Conservation (phyloP, 225 moss, liverwort and hornwort genomes). For the Sphagnum tenellum region DNA sequence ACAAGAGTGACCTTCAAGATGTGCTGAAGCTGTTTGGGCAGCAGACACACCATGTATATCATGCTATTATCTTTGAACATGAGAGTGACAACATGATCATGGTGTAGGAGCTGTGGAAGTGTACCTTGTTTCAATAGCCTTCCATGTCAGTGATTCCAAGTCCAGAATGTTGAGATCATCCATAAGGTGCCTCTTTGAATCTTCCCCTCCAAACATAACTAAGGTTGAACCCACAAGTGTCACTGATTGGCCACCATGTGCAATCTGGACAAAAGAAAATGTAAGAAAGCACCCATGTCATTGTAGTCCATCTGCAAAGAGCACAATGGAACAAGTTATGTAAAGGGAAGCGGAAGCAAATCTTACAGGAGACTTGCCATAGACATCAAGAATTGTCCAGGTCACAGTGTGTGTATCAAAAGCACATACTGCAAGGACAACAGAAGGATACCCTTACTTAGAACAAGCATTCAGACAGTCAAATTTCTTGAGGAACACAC, state of each 20-base stretch:
- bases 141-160: conserved; percentile 82
- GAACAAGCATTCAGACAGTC: too few relatives aligned
- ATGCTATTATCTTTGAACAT: too few relatives aligned
- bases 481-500: too few relatives aligned
- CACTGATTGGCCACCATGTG: conserved; percentile 83
- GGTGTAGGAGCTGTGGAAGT: not conserved
- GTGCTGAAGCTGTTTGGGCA: too few relatives aligned
- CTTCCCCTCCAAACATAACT: conserved; percentile 91
- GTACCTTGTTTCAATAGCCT: conserved; percentile 42
- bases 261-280: conserved; percentile 12
- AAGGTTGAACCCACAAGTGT: conserved; percentile 62
- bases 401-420: conserved; percentile 68
- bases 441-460: too few relatives aligned
- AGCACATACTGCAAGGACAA: conserved; percentile 35
- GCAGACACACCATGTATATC: too few relatives aligned
- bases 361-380: conserved; percentile 64
- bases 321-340: too few relatives aligned
- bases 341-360: not conserved
- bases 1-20: too few relatives aligned
- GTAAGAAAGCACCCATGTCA: too few relatives aligned
- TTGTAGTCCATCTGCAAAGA: too few relatives aligned
- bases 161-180: conserved; percentile 85
- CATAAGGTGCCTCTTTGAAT: conserved; percentile 59
- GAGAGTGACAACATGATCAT: too few relatives aligned
- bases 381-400: conserved; percentile 61